phyloP scores from a whole-genome alignment of 2,329 filamentous ascomycete genomes.

The Orbilia blumenaviensis region DNA sequence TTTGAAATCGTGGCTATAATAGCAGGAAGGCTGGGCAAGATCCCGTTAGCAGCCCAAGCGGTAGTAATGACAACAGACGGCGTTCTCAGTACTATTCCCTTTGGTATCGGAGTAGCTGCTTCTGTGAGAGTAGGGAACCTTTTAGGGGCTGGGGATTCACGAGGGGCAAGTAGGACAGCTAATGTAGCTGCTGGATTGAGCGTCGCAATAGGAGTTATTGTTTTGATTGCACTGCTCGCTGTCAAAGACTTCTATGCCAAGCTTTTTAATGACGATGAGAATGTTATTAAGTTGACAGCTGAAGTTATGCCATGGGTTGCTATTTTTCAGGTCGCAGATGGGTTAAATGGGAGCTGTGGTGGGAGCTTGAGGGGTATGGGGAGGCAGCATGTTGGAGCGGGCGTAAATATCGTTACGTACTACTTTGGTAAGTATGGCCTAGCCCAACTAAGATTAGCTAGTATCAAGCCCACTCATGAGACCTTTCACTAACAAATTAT shows the following conservation, averaged over 20 bases:
- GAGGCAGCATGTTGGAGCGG: constrained; percentile 81
- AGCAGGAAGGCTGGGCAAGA: constrained; percentile 80
- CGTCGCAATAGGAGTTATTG: constrained; percentile 72
- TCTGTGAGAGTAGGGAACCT: constrained; percentile 82
- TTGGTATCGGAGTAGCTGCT: constrained; percentile 83
- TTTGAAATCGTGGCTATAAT: constrained; percentile 89
- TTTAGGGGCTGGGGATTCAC: constrained; percentile 73
- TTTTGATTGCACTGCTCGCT: constrained; percentile 74
- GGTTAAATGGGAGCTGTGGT: constrained; percentile 83
- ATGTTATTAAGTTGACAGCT: constrained; percentile 76
- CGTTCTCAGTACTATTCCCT: constrained; percentile 74
- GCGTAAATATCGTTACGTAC: constrained; percentile 83
- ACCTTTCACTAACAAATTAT: background rate
- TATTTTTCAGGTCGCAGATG: constrained; percentile 89
- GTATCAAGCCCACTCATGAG: too few species aligned
- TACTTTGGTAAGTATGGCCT: constrained; percentile 69
- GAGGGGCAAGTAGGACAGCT: constrained; percentile 75
- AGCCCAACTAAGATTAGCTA: background rate
- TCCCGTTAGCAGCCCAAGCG: constrained; percentile 81
- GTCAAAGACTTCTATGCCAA: constrained; percentile 77
- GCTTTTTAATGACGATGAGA: constrained; percentile 80
- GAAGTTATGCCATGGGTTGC: constrained; percentile 86
- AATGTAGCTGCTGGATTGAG: constrained; percentile 79
- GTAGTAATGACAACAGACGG: constrained; percentile 92
- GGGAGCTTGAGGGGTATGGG: constrained; percentile 85